Evolutionary conservation across 805 yeast species (phyloP), one percentile per base, ranked within the genome.

Genomic region (Candida nonsorbophila): DNA sequence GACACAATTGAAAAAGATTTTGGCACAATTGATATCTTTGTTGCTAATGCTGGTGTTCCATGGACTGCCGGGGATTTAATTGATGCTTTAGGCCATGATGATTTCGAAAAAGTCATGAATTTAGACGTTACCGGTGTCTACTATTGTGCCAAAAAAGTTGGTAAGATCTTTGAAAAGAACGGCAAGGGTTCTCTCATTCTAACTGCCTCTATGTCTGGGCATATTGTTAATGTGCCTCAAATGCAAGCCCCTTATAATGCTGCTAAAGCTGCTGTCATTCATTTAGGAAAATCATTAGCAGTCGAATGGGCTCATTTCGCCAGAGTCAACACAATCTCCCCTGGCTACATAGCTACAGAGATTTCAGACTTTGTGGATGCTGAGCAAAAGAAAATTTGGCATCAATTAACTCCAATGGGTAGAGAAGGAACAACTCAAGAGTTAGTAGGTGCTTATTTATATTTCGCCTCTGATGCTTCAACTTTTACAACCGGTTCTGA

Each of bases 21-120:
- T 51, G 92, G 90, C 32, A 74, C 74, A 37, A 75, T 86, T 41
- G 95, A 86, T 55, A 62, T 84, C 16, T 80, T 84, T 47, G 92
- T 86, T 26, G 94, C 94, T 45, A 86, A 86, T 53, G 95, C 95
- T 9, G 95, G 95, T 23, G 76, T 84, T 27, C 78, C 86, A 10
- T 85, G 94, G 94, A 69, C 75, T 14, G 65, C 72, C 16, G 87
- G 88, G 14, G 72, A 72, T 12, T 47, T 52, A 34, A 38, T 61
- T 28, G 62, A 62, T 17, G 64, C 50, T 20, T 54, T 59, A 23
- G 62, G 60, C 12, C 48, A 47, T 25, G 60, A 52, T 14, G 32
- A 35, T 3, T 64, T 62, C 63, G 39, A 57, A 16, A 53, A 53
- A 39, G 42, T 64, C 33, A 45, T 63, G 20, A 61, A 62, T 44